Percentiles rank a stretch among this genome's conserved stretches.
Conservation (phyloP, 768 basidiomycete species). For the Tulasnella sp. region DNA sequence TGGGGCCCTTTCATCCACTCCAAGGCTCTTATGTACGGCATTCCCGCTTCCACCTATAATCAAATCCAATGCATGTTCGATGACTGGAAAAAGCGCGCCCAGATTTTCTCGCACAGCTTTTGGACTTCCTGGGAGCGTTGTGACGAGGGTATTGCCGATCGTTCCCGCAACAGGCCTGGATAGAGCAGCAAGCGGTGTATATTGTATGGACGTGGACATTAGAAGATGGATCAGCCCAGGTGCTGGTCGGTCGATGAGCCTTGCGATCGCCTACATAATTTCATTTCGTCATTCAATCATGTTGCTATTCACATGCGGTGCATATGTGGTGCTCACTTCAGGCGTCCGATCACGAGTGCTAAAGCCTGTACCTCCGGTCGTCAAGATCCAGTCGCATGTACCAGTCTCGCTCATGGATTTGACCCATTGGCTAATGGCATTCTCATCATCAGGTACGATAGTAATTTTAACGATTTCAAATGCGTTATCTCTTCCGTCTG, state of each 20-base stretch:
- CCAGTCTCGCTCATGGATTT: conserved; percentile 35
- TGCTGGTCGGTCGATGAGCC: conserved; percentile 32
- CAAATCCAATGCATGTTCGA: conserved; percentile 62
- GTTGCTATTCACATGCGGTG: not conserved
- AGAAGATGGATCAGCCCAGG: conserved; percentile 68
- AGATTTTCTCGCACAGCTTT: conserved; percentile 78
- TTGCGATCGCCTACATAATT: conserved; percentile 39
- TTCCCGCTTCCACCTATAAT: conserved; percentile 56
- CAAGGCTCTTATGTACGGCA: conserved; percentile 43
- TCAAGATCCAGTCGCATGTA: conserved; percentile 61
- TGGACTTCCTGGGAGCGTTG: conserved; percentile 75
- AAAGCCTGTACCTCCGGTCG: conserved; percentile 83
- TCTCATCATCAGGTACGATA: conserved; percentile 59
- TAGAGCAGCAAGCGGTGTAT: conserved; percentile 71
- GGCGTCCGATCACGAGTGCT: conserved; percentile 72
- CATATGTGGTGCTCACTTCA: conserved; percentile 39
- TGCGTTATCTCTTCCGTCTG: not conserved
- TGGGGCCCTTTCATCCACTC: conserved; percentile 15
- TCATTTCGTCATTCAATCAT: not conserved
- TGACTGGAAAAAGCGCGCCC: conserved; percentile 49
- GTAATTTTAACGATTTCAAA: conserved; percentile 12
- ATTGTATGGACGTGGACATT: conserved; percentile 51
- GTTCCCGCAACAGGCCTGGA: conserved; percentile 77
- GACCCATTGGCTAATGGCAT: conserved; percentile 39
- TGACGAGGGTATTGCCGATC: conserved; percentile 49